Evolutionary conservation across 2,329 filamentous ascomycete species (phyloP).

Genomic region (Exophiala sp.): DNA sequence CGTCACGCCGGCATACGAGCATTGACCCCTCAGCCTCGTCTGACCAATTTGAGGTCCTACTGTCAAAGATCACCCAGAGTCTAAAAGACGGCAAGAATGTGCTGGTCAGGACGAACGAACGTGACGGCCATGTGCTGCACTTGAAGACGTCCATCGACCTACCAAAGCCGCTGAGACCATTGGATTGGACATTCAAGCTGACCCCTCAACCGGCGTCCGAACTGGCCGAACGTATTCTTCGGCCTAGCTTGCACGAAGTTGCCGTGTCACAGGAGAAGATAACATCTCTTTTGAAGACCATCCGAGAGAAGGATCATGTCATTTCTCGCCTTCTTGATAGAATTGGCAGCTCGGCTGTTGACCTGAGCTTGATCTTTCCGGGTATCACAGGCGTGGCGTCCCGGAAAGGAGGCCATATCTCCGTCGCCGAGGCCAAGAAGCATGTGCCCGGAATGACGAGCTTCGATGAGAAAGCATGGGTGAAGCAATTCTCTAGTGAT

Average conservation of each 20-base stretch:
- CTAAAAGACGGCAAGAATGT: slow-evolving; percentile 34
- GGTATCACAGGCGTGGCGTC: slow-evolving; percentile 44
- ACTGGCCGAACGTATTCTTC: slow-evolving; percentile 47
- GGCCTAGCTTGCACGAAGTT: slow-evolving; percentile 49
- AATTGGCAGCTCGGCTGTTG: slow-evolving; percentile 51
- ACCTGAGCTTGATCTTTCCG: slow-evolving; percentile 54
- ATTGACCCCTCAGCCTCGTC: slow-evolving; percentile 56
- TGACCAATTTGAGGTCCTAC: slow-evolving; percentile 51
- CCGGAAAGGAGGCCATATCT: slow-evolving; percentile 43
- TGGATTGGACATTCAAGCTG: slow-evolving; percentile 51
- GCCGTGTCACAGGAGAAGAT: slow-evolving; percentile 45
- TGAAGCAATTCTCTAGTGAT: slow-evolving; percentile 28
- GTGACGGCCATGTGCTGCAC: slow-evolving; percentile 36
- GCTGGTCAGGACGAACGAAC: slow-evolving; percentile 25
- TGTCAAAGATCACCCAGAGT: slow-evolving; percentile 50
- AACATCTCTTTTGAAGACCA: slow-evolving; percentile 43
- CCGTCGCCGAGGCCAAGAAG: slow-evolving; percentile 44
- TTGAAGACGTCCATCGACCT: slow-evolving; percentile 46
- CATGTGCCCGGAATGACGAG: slow-evolving; percentile 50
- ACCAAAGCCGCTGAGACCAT: slow-evolving; percentile 48
- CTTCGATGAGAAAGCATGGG: slow-evolving; percentile 49
- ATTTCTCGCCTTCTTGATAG: slow-evolving; percentile 55
- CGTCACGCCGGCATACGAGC: slow-evolving; percentile 46
- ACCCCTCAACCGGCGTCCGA: slow-evolving; percentile 36
- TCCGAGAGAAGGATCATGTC: slow-evolving; percentile 55